Conservation (phyloP, 2,329 filamentous ascomycete species). For the Onygenales sp. region DNA sequence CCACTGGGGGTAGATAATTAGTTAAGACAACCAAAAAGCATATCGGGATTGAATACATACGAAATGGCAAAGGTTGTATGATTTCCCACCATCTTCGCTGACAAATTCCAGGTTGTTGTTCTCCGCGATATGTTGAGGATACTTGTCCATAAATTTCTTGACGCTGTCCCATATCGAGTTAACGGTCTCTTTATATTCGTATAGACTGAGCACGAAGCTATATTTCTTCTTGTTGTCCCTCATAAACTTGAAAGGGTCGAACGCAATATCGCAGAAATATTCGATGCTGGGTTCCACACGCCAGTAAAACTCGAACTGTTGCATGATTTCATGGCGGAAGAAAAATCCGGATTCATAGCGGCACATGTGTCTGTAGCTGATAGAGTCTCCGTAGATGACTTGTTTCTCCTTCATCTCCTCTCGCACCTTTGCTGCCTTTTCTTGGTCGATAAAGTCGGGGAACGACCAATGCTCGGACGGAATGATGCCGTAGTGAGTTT, state of each 20-base stretch:
- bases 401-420: constrained; percentile 90
- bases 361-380: constrained; percentile 99
- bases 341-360: constrained; percentile 99
- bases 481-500: constrained; percentile 82
- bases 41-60: constrained; percentile 44
- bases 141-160: constrained; percentile 85
- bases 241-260: constrained; percentile 96
- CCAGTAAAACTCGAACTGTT: constrained; percentile 99
- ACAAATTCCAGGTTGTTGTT: constrained; percentile 86
- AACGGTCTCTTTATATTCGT: constrained; percentile 95
- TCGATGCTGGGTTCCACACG: constrained; percentile 95
- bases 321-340: constrained; percentile 87
- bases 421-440: constrained; percentile 80
- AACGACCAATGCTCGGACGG: constrained; percentile 94
- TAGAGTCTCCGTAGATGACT: constrained; percentile 95
- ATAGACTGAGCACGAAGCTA: constrained; percentile 89
- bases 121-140: constrained; percentile 77
- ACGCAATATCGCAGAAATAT: constrained; percentile 90
- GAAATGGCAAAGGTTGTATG: constrained; percentile 96
- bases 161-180: constrained; percentile 90
- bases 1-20: constrained; percentile 52
- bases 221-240: constrained; percentile 96
- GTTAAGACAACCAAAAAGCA: not conserved
- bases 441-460: constrained; percentile 89
- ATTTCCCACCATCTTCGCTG: constrained; percentile 82